phyloP scores from a whole-genome alignment of 345 rosid genomes.

The Erysimum cheiranthoides region DNA sequence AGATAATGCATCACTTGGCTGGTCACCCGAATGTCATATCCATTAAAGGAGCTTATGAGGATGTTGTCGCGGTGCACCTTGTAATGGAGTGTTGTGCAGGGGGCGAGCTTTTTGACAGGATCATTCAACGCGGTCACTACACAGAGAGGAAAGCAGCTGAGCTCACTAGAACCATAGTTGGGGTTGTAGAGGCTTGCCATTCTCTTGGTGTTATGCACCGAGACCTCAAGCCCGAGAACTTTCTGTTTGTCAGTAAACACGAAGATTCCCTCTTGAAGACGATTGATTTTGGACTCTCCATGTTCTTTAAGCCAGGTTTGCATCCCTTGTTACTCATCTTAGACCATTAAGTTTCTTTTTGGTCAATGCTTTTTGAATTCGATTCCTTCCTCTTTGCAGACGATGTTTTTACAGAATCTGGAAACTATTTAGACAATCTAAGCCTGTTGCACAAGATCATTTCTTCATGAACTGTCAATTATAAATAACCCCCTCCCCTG shows the following conservation, averaged over 20 bases:
- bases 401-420: conserved; percentile 63
- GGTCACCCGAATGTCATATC: conserved; percentile 84
- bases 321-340: background rate
- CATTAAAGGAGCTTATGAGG: conserved; percentile 84
- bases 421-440: background rate
- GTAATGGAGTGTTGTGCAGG: conserved; percentile 93
- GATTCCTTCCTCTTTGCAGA: conserved; percentile 52
- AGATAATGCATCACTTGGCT: conserved; percentile 89
- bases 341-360: conserved; percentile 3
- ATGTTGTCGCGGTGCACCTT: conserved; percentile 80
- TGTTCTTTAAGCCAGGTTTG: conserved; percentile 87
- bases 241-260: conserved; percentile 65
- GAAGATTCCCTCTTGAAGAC: conserved; percentile 86
- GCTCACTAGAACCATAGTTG: conserved; percentile 79
- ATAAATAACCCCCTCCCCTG: conserved; percentile 5
- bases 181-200: conserved; percentile 88
- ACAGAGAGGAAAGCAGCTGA: conserved; percentile 87
- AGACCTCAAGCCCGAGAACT: conserved; percentile 91
- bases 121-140: conserved; percentile 82
- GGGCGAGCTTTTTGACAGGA: conserved; percentile 93
- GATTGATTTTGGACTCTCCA: conserved; percentile 86
- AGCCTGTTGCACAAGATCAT: conserved; percentile 1
- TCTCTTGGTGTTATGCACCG: conserved; percentile 94
- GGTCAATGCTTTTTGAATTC: background rate
- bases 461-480: conserved; percentile 18